phyloP scores from a whole-genome alignment of 495 filamentous ascomycete species.

The Pyrenula massariospora region DNA sequence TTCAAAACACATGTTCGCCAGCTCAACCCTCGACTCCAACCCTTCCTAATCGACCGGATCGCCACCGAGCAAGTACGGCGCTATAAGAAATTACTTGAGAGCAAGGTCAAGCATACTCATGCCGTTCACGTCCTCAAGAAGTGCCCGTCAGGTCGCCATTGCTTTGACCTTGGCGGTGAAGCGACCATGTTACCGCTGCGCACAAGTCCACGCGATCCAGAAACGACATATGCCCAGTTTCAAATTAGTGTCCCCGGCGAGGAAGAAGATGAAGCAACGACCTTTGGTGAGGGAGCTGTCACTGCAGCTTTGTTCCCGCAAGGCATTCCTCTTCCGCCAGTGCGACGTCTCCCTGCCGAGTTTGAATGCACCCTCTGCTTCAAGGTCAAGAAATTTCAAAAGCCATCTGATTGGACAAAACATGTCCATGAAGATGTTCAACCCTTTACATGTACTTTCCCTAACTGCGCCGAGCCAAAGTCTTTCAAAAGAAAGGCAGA shows the following conservation, averaged over 20 bases:
- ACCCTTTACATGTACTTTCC: constrained; percentile 91
- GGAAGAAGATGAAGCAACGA: constrained; percentile 51
- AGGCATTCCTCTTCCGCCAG: constrained; percentile 76
- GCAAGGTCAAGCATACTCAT: constrained; percentile 58
- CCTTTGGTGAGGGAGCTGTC: constrained; percentile 53
- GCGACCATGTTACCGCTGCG: constrained; percentile 34
- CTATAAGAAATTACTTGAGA: constrained; percentile 66
- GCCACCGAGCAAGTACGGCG: constrained; percentile 67
- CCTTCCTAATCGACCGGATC: constrained; percentile 69
- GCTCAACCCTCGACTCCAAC: constrained; percentile 57
- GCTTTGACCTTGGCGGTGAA: constrained; percentile 52
- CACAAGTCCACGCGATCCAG: constrained; percentile 16
- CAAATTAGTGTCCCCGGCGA: constrained; percentile 29
- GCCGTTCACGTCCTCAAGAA: constrained; percentile 32
- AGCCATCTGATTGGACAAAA: constrained; percentile 97
- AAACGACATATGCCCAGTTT: constrained; percentile 33
- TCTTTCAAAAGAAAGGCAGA: constrained; percentile 97
- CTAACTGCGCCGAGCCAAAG: constrained; percentile 73
- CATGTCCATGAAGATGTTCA: constrained; percentile 94
- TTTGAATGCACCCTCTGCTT: constrained; percentile 93
- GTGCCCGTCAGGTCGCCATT: constrained; percentile 51
- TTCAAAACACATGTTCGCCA: constrained; percentile 66
- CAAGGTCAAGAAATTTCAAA: constrained; percentile 78
- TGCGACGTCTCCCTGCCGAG: constrained; percentile 66
- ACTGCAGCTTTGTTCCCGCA: constrained; percentile 61